Percentiles rank a stretch among this genome's conserved stretches.
Conservation (phyloP, 2,329 filamentous ascomycete genomes). For the Botrytis porri region DNA sequence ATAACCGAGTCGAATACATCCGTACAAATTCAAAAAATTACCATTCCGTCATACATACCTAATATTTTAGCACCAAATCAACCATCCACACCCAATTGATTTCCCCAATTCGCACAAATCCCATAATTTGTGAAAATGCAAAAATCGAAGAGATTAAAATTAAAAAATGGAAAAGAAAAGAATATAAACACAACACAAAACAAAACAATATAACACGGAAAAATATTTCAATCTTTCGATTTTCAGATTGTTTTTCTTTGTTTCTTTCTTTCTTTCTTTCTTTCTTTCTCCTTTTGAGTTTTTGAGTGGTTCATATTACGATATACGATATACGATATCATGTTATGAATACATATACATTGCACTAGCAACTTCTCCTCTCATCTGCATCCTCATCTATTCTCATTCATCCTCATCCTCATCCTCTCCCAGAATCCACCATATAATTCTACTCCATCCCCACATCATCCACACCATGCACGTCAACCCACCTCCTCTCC, state of each 20-base stretch:
- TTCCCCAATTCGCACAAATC: neutral
- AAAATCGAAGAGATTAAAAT: neutral
- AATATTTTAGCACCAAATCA: neutral
- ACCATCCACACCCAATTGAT: neutral
- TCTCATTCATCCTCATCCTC: neutral
- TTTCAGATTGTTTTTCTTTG: neutral
- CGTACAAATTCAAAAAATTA: too few species aligned
- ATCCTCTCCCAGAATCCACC: neutral
- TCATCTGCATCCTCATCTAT: neutral
- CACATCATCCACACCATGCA: neutral
- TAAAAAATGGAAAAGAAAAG: neutral
- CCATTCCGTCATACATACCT: neutral
- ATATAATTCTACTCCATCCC: neutral
- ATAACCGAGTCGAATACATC: neutral
- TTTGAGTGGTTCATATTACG: rapidly evolving
- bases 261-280: neutral
- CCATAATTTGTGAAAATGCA: too few species aligned
- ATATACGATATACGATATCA: too few species aligned
- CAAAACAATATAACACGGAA: too few species aligned
- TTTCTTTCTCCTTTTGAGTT: too few species aligned
- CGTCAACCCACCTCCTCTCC: neutral
- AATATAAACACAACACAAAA: too few species aligned
- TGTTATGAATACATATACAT: too few species aligned
- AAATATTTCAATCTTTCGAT: too few species aligned
- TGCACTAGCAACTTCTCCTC: neutral